Evolutionary conservation across 768 basidiomycete genomes (phyloP).

Genomic region (Xerocomellus dryophilus): DNA sequence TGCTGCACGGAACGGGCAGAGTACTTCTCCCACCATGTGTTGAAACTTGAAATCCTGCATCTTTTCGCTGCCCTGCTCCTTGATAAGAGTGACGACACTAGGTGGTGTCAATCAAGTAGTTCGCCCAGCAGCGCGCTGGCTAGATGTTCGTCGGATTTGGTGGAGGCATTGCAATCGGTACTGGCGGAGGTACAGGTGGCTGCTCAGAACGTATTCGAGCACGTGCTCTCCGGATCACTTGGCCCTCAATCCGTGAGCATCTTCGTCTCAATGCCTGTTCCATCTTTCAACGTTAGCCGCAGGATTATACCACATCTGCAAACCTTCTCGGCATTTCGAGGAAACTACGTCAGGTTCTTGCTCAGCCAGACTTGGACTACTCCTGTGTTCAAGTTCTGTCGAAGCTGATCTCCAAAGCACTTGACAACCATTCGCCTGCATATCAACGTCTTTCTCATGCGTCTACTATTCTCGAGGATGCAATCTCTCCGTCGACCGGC

Average conservation of each 20-base stretch:
- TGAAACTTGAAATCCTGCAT: constrained; percentile 42
- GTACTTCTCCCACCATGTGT: constrained; percentile 28
- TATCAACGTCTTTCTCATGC: constrained; percentile 35
- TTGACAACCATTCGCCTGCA: constrained; percentile 34
- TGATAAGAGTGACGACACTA: constrained; percentile 28
- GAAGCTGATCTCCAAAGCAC: constrained; percentile 46
- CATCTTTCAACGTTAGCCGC: constrained; percentile 16
- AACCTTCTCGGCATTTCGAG: constrained; percentile 38
- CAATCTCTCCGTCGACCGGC: constrained; percentile 64
- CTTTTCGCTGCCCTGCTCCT: constrained; percentile 42
- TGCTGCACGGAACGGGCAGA: constrained; percentile 25
- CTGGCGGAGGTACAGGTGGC: constrained; percentile 18
- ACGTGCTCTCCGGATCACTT: constrained; percentile 14
- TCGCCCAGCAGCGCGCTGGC: background rate
- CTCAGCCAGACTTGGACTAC: constrained; percentile 51
- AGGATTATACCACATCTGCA: constrained; percentile 33
- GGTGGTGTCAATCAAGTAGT: background rate
- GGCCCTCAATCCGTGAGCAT: constrained; percentile 25
- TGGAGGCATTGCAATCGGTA: constrained; percentile 23
- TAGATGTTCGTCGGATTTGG: constrained; percentile 11
- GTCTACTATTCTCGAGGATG: constrained; percentile 41
- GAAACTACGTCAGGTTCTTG: constrained; percentile 44
- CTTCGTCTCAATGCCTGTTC: background rate
- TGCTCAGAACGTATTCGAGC: constrained; percentile 20
- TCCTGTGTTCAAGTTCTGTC: constrained; percentile 62